These are phyloP conservation scores for Plenodomus lindquistii DNA, from an alignment of 2,329 filamentous ascomycete species.

Conservation along the genomic window DNA sequence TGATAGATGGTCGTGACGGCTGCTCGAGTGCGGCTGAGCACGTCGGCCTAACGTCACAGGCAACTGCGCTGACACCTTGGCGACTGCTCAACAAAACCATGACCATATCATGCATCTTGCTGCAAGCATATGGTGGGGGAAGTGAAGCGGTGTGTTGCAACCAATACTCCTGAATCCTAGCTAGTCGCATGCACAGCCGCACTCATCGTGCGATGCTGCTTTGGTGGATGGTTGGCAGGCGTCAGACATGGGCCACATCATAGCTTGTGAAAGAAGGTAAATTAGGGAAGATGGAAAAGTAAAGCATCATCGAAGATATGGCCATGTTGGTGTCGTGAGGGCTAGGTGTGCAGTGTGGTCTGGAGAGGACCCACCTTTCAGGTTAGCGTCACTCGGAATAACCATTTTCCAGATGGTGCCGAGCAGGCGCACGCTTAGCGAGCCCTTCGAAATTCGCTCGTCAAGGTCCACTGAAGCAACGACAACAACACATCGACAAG, in stretches of 20 bases:
- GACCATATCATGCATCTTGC: constrained; percentile 3
- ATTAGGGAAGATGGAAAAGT: background rate
- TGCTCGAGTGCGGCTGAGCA: constrained; percentile 7
- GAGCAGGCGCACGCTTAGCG: background rate
- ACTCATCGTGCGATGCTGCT: too few species aligned
- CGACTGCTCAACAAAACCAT: background rate
- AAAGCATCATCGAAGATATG: background rate
- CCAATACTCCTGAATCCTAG: background rate
- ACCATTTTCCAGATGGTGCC: background rate
- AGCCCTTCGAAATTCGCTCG: constrained; percentile 16
- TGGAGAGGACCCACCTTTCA: background rate
- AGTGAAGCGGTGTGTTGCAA: background rate
- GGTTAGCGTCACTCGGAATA: background rate
- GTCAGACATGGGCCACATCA: too few species aligned
- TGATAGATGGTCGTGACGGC: background rate
- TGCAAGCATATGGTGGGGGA: background rate
- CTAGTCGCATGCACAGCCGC: background rate
- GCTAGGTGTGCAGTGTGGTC: background rate
- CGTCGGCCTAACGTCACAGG: constrained; percentile 5
- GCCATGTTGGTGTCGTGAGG: background rate
- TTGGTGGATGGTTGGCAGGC: too few species aligned
- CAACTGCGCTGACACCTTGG: constrained; percentile 2
- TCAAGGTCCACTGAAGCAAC: constrained; percentile 24
- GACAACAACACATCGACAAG: constrained; percentile 43
- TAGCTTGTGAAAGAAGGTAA: too few species aligned